Evolutionary conservation across 805 yeast species (phyloP).

Genomic region (Candida hispaniensis): DNA sequence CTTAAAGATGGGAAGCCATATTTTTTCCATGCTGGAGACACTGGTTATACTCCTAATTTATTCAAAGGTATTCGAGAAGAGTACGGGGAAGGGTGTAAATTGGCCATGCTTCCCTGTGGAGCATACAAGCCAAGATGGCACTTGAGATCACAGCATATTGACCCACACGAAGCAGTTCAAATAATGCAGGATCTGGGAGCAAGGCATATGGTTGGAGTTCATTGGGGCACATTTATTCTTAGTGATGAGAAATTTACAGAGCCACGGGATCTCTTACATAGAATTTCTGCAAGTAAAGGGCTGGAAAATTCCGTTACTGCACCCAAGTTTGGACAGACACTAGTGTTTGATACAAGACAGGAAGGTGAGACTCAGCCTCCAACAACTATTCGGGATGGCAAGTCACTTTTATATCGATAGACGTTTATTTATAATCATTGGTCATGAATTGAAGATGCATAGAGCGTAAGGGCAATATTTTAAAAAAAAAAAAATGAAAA

Average conservation of each 20-base stretch:
- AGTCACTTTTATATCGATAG: constrained; percentile 22
- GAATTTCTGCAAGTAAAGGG: constrained; percentile 36
- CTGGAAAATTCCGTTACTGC: constrained; percentile 38
- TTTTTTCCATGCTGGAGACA: constrained; percentile 88
- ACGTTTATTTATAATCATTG: constrained; percentile 4
- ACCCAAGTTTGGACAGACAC: constrained; percentile 70
- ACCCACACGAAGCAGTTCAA: constrained; percentile 64
- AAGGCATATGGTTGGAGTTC: constrained; percentile 68
- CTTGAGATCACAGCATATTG: constrained; percentile 76
- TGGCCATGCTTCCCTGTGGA: constrained; percentile 84
- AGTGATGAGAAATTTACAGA: constrained; percentile 83
- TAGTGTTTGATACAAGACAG: constrained; percentile 37
- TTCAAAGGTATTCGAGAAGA: constrained; percentile 54
- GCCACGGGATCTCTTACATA: constrained; percentile 53
- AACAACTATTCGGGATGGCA: constrained; percentile 27
- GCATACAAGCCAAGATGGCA: constrained; percentile 96
- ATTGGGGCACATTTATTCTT: constrained; percentile 91
- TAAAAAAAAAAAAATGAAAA: no score
- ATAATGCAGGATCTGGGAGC: constrained; percentile 56
- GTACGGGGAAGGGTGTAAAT: constrained; percentile 46
- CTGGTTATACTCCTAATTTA: constrained; percentile 73
- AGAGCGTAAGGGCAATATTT: no score
- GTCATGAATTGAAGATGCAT: constrained; percentile 1
- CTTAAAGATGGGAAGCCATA: constrained; percentile 57
- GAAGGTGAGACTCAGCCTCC: constrained; percentile 11